Evolutionary conservation across 2,329 filamentous ascomycete genomes (phyloP).

Genomic region (Colletotrichum sp.): DNA sequence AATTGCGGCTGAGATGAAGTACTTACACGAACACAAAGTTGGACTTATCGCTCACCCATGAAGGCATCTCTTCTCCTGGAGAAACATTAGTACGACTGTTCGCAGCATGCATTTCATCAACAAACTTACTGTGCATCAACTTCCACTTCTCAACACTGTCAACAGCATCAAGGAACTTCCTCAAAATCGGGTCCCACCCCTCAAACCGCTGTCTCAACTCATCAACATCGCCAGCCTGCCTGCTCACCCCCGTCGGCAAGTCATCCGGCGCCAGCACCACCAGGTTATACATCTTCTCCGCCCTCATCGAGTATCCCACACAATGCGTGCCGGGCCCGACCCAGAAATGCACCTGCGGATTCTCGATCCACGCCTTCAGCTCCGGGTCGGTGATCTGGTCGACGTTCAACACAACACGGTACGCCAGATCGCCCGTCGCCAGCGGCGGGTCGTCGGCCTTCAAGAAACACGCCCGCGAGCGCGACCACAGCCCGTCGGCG

Average conservation of each 20-base stretch:
- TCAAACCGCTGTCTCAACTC: conserved; percentile 67
- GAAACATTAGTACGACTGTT: neutral
- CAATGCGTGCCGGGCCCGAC: conserved; percentile 66
- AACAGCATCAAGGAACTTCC: conserved; percentile 51
- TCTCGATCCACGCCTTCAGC: conserved; percentile 56
- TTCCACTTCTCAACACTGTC: conserved; percentile 72
- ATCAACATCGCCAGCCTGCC: conserved; percentile 56
- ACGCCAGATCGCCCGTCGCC: conserved; percentile 69
- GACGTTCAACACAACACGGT: conserved; percentile 61
- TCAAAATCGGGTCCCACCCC: conserved; percentile 67
- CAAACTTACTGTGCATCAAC: conserved; percentile 56
- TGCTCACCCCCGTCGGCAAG: conserved; percentile 57
- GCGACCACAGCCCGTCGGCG: conserved; percentile 69
- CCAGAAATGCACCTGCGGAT: conserved; percentile 65
- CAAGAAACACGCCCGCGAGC: conserved; percentile 54
- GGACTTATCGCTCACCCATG: conserved; percentile 57
- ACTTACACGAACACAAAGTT: conserved; percentile 55
- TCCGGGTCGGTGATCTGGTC: conserved; percentile 56
- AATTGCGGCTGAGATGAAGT: neutral
- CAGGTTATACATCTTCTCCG: conserved; percentile 67
- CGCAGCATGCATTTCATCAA: conserved; percentile 14
- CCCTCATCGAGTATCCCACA: conserved; percentile 66
- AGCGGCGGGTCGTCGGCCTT: conserved; percentile 51
- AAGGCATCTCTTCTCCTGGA: conserved; percentile 51
- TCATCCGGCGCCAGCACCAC: conserved; percentile 71